Evolutionary conservation across 306 rosid species (phyloP), one percentile per base, ranked within the genome.

Genomic region (Alnus glutinosa): DNA sequence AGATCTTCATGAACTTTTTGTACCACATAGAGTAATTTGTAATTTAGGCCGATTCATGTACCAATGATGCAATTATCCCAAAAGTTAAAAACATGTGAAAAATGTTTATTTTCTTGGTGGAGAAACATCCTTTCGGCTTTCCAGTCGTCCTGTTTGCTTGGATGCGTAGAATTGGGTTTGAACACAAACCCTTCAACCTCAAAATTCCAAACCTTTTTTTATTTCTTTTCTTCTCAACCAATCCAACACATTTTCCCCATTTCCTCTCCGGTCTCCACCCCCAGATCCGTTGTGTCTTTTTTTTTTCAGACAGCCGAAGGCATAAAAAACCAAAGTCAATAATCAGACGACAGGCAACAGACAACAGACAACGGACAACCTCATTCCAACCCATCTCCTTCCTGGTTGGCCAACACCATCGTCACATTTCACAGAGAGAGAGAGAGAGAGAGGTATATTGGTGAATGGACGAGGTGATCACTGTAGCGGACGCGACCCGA

Each of bases 381-480:
- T 59, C 66, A 9, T 59, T 59, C 37, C 66, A 28, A 23, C 37
- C 2, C 66, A 59, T 7, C 37, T 14, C 34, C 6, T 16, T 49
- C 52, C 52, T 49, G 52, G 52, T 49, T 49, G 52, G 14, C 14
- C 52, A 42, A 42, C 1, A 42, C 46, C 46, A 42, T 42, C 28
- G 28, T 23, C 46, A 4, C 46, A 49, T 48, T 48, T 9, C 66
- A 10, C 4, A 7, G 55, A 8, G 54, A 77, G 58, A 16, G 55
- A 50, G 55, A 12, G 55, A 23, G 76, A 14, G 55, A 1, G n/a
- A 42, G 64, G 10, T 32, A 44, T 7, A 42, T 72, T 59, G 34
- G 52, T 61, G 2, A 36, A 86, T 80, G 93, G 89, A 83, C 68
- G 85, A 92, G 81, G 93, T 79, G 55, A 51, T 92, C 70, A 92